Base-by-base conservation (phyloP, 345 rosid genomes). In the Camelina neglecta region DNA sequence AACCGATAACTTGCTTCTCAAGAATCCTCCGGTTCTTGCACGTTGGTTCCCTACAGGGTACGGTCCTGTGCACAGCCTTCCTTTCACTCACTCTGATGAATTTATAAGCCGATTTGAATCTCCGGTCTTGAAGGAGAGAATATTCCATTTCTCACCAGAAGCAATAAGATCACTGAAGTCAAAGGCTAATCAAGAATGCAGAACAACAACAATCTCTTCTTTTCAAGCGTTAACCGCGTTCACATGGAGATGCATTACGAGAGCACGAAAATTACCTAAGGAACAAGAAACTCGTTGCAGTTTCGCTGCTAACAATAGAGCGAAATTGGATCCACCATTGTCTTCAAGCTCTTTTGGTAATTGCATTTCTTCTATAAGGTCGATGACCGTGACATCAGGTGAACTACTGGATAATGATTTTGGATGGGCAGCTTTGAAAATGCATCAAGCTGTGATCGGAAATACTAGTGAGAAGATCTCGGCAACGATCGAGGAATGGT, bases 341-440 rank as follows among this genome's bases (percentile, higher is more conserved):
- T 63, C 88, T 4, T 64, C 51, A 0, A 65, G 86, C 65, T 89
- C 86, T 72, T 86, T 88, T 16, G 97, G 97, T 1, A 85, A 83
- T 76, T 82, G 83, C 6, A 75, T 89, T 64, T 49, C 74, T 10
- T 35, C 85, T 0, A 36, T 82, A 35, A 65, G 69, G 73, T 78
- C 78, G 2, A 53, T 10, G 69, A 47, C 55, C 9, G 41, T 16
- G 16, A 5, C 35, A 65, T 13, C 79, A 0, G 88, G 88, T 13
- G 86, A 87, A 5, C 72, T 91, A 63, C 78, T 88, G 3, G 76
- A 72, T 1, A 62, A 81, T 13, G 81, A 67, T 38, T 85, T 84
- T 0, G 95, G 95, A 11, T 85, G 86, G 88, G 88, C 86, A 1
- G 92, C 93, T 20, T 82, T 84, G 88, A 53, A 41, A 54, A 10